phyloP scores from a whole-genome alignment of 129 eudicot species.

The Mikania micrantha region DNA sequence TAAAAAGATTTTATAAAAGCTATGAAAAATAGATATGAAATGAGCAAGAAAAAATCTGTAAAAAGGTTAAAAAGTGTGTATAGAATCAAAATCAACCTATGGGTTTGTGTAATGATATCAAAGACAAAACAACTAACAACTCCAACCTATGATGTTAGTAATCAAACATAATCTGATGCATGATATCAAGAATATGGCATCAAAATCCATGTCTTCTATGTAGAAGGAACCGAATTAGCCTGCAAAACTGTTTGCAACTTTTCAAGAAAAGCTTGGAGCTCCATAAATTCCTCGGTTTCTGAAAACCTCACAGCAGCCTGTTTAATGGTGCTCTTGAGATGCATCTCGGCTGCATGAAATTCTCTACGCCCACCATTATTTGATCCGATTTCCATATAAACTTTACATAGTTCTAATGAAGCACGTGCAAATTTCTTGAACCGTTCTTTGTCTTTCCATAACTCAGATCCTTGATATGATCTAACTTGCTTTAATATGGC shows the following conservation, averaged over 20 bases:
- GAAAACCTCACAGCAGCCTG: slow-evolving; percentile 60
- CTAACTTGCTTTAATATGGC: slow-evolving; percentile 84
- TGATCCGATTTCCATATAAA: slow-evolving; percentile 51
- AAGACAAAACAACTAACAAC: neutral
- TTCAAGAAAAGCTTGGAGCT: slow-evolving; percentile 47
- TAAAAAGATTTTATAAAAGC: no score
- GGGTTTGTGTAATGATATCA: neutral
- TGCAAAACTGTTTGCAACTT: slow-evolving; percentile 44
- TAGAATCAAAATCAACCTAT: neutral
- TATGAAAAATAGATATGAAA: no score
- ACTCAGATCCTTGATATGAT: slow-evolving; percentile 74
- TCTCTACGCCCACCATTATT: slow-evolving; percentile 38
- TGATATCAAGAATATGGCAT: neutral
- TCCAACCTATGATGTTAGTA: neutral
- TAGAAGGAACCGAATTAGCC: slow-evolving; percentile 18
- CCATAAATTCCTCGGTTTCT: slow-evolving; percentile 50
- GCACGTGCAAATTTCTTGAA: slow-evolving; percentile 80
- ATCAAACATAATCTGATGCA: neutral
- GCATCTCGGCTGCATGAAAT: slow-evolving; percentile 76
- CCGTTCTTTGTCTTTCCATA: slow-evolving; percentile 64
- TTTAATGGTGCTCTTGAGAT: slow-evolving; percentile 56
- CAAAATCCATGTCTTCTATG: neutral
- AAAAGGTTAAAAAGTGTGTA: neutral
- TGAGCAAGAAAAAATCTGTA: no score
- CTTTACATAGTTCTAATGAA: slow-evolving; percentile 77